Evolutionary conservation across 2,329 filamentous ascomycete genomes (phyloP).

Genomic region (Lasiodiplodia theobromae): DNA sequence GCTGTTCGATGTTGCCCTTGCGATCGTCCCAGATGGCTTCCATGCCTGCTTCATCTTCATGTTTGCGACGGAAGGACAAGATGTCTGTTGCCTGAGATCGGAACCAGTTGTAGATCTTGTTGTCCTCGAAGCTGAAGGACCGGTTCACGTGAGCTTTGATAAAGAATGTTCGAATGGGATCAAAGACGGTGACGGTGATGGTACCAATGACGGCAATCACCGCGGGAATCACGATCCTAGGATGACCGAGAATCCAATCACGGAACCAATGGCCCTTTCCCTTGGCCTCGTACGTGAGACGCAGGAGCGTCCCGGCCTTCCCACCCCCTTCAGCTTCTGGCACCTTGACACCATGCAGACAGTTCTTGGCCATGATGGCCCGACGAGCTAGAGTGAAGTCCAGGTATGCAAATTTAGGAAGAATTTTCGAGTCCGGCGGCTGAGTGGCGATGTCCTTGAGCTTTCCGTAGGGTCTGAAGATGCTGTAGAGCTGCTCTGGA

Average conservation of each 20-base stretch:
- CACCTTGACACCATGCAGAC: constrained; percentile 84
- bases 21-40: constrained; percentile 88
- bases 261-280: constrained; percentile 80
- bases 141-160: constrained; percentile 87
- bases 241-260: constrained; percentile 87
- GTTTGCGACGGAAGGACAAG: constrained; percentile 65
- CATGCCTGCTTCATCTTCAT: constrained; percentile 71
- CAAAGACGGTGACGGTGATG: constrained; percentile 86
- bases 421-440: constrained; percentile 82
- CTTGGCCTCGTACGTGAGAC: constrained; percentile 82
- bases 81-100: constrained; percentile 73
- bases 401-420: constrained; percentile 80
- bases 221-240: constrained; percentile 84
- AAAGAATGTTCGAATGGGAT: constrained; percentile 92
- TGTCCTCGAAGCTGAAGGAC: constrained; percentile 76
- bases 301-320: constrained; percentile 75
- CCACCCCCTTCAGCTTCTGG: constrained; percentile 73
- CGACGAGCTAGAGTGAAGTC: constrained; percentile 77
- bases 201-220: constrained; percentile 82
- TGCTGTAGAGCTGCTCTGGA: constrained; percentile 83
- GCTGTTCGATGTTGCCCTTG: constrained; percentile 79
- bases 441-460: constrained; percentile 84
- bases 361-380: constrained; percentile 89
- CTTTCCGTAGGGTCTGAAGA: constrained; percentile 91
- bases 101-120: constrained; percentile 79